phyloP scores from a whole-genome alignment of 768 basidiomycete species.

The Termitomyces sp. region DNA sequence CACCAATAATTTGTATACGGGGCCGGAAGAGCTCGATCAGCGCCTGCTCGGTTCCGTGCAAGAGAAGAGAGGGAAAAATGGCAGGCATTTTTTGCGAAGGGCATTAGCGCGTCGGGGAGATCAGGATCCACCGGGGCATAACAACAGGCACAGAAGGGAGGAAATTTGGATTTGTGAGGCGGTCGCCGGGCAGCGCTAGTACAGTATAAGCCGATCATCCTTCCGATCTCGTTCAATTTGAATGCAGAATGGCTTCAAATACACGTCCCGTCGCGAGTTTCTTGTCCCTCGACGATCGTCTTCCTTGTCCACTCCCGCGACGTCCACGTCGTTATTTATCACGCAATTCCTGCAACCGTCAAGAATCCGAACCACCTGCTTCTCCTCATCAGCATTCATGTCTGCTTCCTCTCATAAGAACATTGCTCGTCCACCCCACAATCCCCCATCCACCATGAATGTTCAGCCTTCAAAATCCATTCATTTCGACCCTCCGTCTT shows the following conservation, averaged over 20 bases:
- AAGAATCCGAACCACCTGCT: not conserved
- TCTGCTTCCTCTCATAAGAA: constrained; percentile 19
- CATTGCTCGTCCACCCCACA: constrained; percentile 11
- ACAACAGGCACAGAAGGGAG: constrained; percentile 12
- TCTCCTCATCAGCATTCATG: constrained; percentile 14
- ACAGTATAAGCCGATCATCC: constrained; percentile 12
- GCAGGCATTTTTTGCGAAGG: not conserved
- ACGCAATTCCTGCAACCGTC: constrained; percentile 3
- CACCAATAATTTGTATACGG: not conserved
- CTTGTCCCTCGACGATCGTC: constrained; percentile 9
- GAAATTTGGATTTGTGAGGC: not conserved
- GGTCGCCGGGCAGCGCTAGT: constrained; percentile 1
- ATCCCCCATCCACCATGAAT: constrained; percentile 15
- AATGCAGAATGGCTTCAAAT: constrained; percentile 9
- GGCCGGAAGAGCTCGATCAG: not conserved
- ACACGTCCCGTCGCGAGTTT: not conserved
- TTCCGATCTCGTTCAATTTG: constrained; percentile 14
- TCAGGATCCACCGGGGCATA: constrained; percentile 12
- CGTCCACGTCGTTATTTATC: constrained; percentile 16
- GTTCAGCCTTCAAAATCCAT: constrained; percentile 16
- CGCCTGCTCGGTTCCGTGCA: constrained; percentile 8
- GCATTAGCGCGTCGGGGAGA: constrained; percentile 4
- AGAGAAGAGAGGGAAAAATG: not conserved
- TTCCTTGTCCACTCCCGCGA: constrained; percentile 19
- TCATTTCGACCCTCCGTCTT: not conserved